These are phyloP conservation scores for Aegilops longissima DNA, from an alignment of 176 grass and related monocot species.

Conservation along the genomic window DNA sequence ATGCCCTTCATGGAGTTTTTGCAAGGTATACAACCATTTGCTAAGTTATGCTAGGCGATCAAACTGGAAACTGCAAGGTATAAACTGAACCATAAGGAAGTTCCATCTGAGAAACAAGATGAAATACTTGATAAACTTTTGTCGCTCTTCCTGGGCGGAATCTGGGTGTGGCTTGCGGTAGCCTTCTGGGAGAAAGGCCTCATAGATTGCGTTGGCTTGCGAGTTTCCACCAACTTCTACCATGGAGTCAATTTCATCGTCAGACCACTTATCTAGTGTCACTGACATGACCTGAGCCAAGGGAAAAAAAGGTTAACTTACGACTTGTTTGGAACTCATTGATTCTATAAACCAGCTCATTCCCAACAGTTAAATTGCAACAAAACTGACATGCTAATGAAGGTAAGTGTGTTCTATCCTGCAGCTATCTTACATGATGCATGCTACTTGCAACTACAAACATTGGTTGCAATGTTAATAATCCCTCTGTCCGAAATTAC, in stretches of 20 bases:
- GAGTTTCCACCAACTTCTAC: slow-evolving; percentile 86
- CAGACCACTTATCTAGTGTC: slow-evolving; percentile 78
- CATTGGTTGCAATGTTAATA: neutral
- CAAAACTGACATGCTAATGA: neutral
- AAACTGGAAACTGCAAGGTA: neutral
- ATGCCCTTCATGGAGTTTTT: neutral
- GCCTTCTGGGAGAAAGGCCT: slow-evolving; percentile 74
- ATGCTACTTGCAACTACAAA: neutral
- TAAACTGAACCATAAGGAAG: neutral
- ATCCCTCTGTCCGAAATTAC: no score
- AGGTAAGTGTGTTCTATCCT: neutral
- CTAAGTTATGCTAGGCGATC: neutral
- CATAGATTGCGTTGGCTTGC: slow-evolving; percentile 76
- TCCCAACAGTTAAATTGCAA: neutral
- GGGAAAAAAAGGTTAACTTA: neutral
- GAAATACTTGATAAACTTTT: slow-evolving; percentile 67
- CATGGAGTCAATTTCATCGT: slow-evolving; percentile 68
- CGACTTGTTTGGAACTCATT: neutral
- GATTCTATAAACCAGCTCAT: neutral
- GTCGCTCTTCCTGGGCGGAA: slow-evolving; percentile 53
- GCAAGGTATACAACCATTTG: neutral
- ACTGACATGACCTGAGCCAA: slow-evolving; percentile 61
- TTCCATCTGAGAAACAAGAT: neutral
- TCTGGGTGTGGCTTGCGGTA: slow-evolving; percentile 62
- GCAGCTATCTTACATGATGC: neutral